Conservation (phyloP, 805 yeast species). For the Pichia exigua region DNA sequence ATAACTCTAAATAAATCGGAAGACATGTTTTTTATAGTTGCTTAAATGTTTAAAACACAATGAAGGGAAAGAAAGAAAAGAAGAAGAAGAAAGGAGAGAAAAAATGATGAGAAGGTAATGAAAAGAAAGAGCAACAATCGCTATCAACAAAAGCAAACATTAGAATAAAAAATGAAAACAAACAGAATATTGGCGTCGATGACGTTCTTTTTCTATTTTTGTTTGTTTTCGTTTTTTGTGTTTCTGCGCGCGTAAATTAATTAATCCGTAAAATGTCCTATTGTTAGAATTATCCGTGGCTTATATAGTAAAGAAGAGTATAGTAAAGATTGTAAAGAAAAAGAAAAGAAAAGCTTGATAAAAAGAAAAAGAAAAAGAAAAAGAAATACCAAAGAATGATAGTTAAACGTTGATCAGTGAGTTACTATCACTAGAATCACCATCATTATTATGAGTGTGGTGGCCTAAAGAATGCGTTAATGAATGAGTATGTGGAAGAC, state of each 20-base stretch:
- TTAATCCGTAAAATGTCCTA: background rate
- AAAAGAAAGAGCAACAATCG: background rate
- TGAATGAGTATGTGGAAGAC: background rate
- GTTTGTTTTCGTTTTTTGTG: too few species aligned
- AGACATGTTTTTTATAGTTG: conserved; percentile 13
- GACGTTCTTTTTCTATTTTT: background rate
- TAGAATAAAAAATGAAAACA: too few species aligned
- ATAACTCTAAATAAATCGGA: conserved; percentile 25
- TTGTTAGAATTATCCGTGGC: background rate
- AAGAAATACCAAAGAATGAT: background rate
- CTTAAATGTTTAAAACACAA: background rate
- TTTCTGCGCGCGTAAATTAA: background rate
- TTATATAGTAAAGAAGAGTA: background rate
- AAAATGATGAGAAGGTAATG: background rate
- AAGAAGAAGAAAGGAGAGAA: background rate
- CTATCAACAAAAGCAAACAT: too few species aligned
- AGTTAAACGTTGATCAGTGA: background rate
- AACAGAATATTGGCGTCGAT: background rate
- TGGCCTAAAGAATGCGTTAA: background rate
- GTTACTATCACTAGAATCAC: background rate
- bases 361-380: background rate
- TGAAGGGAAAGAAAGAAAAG: background rate
- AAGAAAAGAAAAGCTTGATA: background rate
- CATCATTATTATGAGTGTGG: background rate
- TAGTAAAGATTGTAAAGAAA: background rate